A percentile compares a stretch with the other conserved stretches of the same genome.
phyloP scores from a whole-genome alignment of 2,329 filamentous ascomycete species.

The Aureobasidium sp. region DNA sequence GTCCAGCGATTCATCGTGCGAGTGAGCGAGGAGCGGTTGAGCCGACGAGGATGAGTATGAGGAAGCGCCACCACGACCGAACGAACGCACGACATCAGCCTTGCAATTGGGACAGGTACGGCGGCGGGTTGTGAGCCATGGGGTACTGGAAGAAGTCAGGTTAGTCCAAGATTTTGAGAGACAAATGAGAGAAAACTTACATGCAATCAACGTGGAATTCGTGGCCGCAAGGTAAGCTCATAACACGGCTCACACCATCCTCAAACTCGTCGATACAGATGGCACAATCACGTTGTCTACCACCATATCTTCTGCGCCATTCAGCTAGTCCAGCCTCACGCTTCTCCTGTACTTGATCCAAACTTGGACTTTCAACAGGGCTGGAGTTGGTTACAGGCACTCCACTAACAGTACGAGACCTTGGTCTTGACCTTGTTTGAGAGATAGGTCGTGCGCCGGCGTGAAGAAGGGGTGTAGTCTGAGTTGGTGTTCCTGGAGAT shows the following conservation, averaged over 20 bases:
- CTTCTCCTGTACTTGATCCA: conserved; percentile 43
- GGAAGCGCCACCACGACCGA: conserved; percentile 19
- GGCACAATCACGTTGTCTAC: conserved; percentile 76
- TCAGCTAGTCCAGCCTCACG: conserved; percentile 39
- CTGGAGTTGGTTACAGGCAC: conserved; percentile 28
- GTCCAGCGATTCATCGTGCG: conserved; percentile 8
- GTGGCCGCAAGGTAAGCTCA: conserved; percentile 95
- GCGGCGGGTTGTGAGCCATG: conserved; percentile 90
- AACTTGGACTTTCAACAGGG: conserved; percentile 19
- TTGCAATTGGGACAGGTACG: conserved; percentile 99
- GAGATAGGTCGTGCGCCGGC: conserved; percentile 31
- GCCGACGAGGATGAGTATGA: conserved; percentile 10
- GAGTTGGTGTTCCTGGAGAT: conserved; percentile 12
- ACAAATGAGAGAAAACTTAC: conserved; percentile 52
- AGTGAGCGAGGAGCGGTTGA: conserved; percentile 10
- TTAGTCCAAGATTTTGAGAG: background rate
- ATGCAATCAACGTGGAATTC: conserved; percentile 99
- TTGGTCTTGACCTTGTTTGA: conserved; percentile 44
- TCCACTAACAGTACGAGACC: conserved; percentile 57
- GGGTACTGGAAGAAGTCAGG: conserved; percentile 54
- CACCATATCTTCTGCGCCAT: conserved; percentile 52
- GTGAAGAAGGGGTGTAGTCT: conserved; percentile 73
- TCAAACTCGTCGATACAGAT: conserved; percentile 96
- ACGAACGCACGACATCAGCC: conserved; percentile 71
- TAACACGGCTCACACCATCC: conserved; percentile 87